Base-by-base conservation (phyloP, 306 rosid species). In the Lablab purpureus region DNA sequence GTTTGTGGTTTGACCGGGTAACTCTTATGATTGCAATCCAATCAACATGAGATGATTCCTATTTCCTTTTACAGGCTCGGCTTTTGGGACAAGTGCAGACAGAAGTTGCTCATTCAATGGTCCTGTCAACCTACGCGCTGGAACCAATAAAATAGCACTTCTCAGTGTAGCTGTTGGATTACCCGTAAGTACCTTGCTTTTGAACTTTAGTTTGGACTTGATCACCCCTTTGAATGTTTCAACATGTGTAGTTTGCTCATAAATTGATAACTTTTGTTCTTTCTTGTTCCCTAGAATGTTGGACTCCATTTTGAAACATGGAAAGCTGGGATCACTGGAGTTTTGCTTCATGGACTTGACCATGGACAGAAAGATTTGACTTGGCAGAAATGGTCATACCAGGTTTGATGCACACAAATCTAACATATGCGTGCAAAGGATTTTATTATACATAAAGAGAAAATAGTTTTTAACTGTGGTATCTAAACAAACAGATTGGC, bases 151-250 rank as follows among this genome's bases (percentile, higher is more conserved):
- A 87, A 87, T 95, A 76, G 88, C 99, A 71, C 90, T 95, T 51
- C 98, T 95, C 51, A 95, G 98, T 73, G 75, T 93, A 43, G 91
- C 99, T 66, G 96, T 91, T 69, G 99, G 99, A 88, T 88, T 95
- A 64, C 96, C 97, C 23, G 99, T 95, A 27, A 82, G 91, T 79
- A 55, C 60, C 78, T 71, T 78, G 56, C 41, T 75, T 82, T 37
- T 66, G 41, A 0, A 69, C 59, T 67, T 84, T 50, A 81, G 32
- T 25, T 66, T 64, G 79, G 18, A 64, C 71, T 49, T 50, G 43
- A 68, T 49, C 7, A 11, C 5, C 36, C 27, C 41, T 82, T 27
- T 66, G 28, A 10, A 18, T 45, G 49, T n/a, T 63, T 65, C 47
- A 51, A 55, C 46, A 52, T 64, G 36, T 51, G 21, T 22, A 49